A percentile compares a stretch with the other conserved stretches of the same genome.
Evolutionary conservation across 2,329 filamentous ascomycete species (phyloP).

Genomic region (Periglandula ipomoeae): DNA sequence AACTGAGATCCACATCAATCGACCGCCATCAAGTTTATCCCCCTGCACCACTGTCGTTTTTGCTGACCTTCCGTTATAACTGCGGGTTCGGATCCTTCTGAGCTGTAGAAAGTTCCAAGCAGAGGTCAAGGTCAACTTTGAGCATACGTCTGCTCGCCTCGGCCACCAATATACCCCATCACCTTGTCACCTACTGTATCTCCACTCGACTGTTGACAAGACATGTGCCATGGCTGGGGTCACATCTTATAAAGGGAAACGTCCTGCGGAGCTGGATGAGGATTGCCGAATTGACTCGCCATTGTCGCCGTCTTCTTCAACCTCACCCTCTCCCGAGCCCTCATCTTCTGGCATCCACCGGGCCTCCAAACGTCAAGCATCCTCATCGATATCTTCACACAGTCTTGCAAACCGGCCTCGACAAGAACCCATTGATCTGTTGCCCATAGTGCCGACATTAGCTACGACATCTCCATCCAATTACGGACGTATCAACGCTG

Average conservation of each 20-base stretch:
- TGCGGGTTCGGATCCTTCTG: neutral
- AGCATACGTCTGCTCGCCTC: neutral
- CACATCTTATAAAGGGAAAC: conserved; percentile 1
- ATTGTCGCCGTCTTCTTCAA: neutral
- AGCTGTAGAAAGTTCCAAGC: neutral
- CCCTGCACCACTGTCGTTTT: neutral
- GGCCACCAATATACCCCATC: neutral
- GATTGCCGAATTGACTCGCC: neutral
- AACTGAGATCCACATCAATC: neutral
- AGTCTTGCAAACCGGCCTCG: neutral
- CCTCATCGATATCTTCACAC: neutral
- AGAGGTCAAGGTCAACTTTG: neutral
- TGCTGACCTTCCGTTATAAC: neutral
- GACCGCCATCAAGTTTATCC: neutral
- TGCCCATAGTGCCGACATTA: conserved; percentile 11
- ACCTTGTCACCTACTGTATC: neutral
- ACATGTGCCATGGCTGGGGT: conserved; percentile 6
- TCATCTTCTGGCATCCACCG: neutral
- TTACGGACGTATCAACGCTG: conserved; percentile 27
- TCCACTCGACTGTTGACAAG: neutral
- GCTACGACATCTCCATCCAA: conserved; percentile 13
- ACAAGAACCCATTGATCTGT: conserved; percentile 1
- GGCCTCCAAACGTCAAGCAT: conserved; percentile 1
- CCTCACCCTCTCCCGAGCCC: neutral
- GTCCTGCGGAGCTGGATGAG: conserved; percentile 4